Percentiles rank a stretch among this genome's conserved stretches.
These are phyloP conservation scores for Marasmius fiardii DNA, from an alignment of 1,284 basidiomycete genomes.

Conservation along the genomic window DNA sequence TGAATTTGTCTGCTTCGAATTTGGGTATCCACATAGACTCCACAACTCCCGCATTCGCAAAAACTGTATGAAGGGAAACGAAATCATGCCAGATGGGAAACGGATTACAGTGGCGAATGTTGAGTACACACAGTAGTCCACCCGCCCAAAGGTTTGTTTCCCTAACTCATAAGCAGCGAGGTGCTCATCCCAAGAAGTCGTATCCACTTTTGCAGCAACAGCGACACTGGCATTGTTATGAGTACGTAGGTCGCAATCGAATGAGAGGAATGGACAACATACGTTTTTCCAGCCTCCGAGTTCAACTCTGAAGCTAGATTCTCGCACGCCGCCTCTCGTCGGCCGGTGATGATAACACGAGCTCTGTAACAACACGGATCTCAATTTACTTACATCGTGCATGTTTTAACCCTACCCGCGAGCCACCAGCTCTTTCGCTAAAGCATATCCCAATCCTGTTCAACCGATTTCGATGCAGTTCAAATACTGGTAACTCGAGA, in stretches of 20 bases:
- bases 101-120: background rate
- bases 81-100: no score
- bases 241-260: background rate
- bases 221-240: constrained; percentile 16
- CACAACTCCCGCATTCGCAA: constrained; percentile 20
- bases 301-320: constrained; percentile 17
- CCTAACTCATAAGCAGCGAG: constrained; percentile 17
- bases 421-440: constrained; percentile 6
- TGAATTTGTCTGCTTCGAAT: constrained; percentile 4
- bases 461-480: background rate
- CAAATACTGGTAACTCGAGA: no score
- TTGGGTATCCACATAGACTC: constrained; percentile 18
- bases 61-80: constrained; percentile 10
- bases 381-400: background rate
- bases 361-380: constrained; percentile 8
- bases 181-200: constrained; percentile 18
- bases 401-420: constrained; percentile 1
- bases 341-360: constrained; percentile 15
- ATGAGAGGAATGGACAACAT: background rate
- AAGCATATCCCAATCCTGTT: constrained; percentile 3
- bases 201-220: constrained; percentile 17
- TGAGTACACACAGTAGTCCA: constrained; percentile 17
- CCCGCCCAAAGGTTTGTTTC: constrained; percentile 14
- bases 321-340: constrained; percentile 12
- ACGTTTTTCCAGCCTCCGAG: constrained; percentile 15